Conservation (phyloP, 1,139 yeast species). For the Pichia sp. region DNA sequence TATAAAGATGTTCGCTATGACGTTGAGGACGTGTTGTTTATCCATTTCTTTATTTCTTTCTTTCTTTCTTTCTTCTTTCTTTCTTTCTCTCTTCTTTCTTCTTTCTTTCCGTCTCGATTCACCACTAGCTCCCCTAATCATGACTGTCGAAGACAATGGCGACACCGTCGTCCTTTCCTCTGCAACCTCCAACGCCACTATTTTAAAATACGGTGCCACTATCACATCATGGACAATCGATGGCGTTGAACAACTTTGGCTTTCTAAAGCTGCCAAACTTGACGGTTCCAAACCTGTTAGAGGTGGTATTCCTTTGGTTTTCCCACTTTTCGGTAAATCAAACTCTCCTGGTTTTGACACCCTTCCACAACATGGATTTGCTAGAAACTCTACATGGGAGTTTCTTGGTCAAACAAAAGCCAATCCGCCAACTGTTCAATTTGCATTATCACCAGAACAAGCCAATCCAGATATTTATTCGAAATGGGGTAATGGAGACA, state of each 20-base stretch:
- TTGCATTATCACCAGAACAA: slow-evolving; percentile 82
- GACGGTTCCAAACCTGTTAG: slow-evolving; percentile 93
- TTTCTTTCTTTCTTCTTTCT: too few relatives aligned
- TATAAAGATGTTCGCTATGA: too few relatives aligned
- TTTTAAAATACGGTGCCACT: slow-evolving; percentile 85
- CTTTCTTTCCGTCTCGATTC: not conserved
- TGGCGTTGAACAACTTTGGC: slow-evolving; percentile 69
- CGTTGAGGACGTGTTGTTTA: too few relatives aligned
- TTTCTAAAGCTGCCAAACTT: slow-evolving; percentile 67
- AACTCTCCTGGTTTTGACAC: slow-evolving; percentile 35
- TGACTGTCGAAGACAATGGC: slow-evolving; percentile 61
- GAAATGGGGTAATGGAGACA: slow-evolving; percentile 55
- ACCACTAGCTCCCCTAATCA: slow-evolving; percentile 19
- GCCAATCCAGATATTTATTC: slow-evolving; percentile 49
- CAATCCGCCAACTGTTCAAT: slow-evolving; percentile 68
- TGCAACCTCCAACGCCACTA: slow-evolving; percentile 49
- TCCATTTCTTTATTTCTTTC: too few relatives aligned
- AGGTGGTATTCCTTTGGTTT: slow-evolving; percentile 94
- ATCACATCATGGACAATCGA: slow-evolving; percentile 72
- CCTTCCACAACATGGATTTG: slow-evolving; percentile 96
- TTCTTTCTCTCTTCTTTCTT: too few relatives aligned
- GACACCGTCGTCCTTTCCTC: slow-evolving; percentile 52
- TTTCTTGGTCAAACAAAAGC: slow-evolving; percentile 73
- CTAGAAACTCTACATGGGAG: slow-evolving; percentile 86
- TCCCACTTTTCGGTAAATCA: slow-evolving; percentile 89